Evolutionary conservation across 768 basidiomycete species (phyloP).

Genomic region (Glaciozyma martinii): DNA sequence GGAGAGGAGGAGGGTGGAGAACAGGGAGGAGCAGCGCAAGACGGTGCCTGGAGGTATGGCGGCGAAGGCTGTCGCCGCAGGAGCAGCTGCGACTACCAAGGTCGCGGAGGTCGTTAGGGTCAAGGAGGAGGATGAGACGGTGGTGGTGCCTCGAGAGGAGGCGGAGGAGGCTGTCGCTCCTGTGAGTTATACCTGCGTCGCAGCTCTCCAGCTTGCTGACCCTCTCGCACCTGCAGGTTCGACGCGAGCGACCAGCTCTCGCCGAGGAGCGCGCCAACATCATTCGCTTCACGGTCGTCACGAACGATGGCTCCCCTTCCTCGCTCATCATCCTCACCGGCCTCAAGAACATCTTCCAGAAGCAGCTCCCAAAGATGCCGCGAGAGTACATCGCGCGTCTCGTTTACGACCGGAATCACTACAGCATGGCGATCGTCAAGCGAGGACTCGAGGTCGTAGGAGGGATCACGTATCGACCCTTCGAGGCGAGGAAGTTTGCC

Average conservation of each 20-base stretch:
- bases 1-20: conserved; percentile 24
- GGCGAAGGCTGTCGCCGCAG: not conserved
- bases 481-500: conserved; percentile 86
- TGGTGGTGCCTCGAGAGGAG: conserved; percentile 18
- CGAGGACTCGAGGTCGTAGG: conserved; percentile 91
- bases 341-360: conserved; percentile 93
- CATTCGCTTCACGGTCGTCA: conserved; percentile 73
- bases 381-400: conserved; percentile 94
- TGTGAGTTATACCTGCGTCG: not conserved
- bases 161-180: conserved; percentile 9
- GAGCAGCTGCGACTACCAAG: not conserved
- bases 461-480: conserved; percentile 93
- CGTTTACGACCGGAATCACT: conserved; percentile 88
- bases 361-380: conserved; percentile 97
- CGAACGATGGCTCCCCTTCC: conserved; percentile 64
- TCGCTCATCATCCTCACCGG: conserved; percentile 81
- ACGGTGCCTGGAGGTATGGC: not conserved
- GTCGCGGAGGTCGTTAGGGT: not conserved
- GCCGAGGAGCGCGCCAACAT: conserved; percentile 71
- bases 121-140: conserved; percentile 23
- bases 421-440: conserved; percentile 86
- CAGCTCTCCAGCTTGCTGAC: not conserved
- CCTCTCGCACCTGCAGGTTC: conserved; percentile 4
- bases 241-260: conserved; percentile 61
- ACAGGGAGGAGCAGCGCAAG: conserved; percentile 4